Percentiles rank a stretch among this genome's conserved stretches.
These are phyloP conservation scores for Tetrahymena elliotti DNA, from an alignment of 73 alveolate genomes.

Conservation along the genomic window DNA sequence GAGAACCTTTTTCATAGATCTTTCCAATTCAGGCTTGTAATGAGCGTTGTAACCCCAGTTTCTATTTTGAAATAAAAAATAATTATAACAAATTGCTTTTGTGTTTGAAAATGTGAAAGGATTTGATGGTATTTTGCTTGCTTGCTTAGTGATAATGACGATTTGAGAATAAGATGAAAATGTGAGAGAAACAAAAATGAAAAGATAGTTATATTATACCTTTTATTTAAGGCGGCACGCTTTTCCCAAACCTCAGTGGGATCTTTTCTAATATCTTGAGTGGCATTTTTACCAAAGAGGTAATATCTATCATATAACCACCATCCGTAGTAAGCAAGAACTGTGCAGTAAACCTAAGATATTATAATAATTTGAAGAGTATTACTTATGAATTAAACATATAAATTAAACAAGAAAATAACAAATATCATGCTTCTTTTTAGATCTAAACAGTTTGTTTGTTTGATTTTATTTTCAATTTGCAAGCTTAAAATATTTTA, in stretches of 20 bases:
- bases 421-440: background rate
- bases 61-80: background rate
- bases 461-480: background rate
- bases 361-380: background rate
- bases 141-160: background rate
- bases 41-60: slow-evolving; percentile 45
- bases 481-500: background rate
- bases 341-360: slow-evolving; percentile 23
- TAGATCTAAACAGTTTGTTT: background rate
- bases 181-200: background rate
- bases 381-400: background rate
- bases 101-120: too few relatives aligned
- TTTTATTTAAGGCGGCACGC: slow-evolving; percentile 28
- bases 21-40: slow-evolving; percentile 37
- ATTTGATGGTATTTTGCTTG: background rate
- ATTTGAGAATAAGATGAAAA: background rate
- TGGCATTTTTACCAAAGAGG: slow-evolving; percentile 41
- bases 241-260: slow-evolving; percentile 2
- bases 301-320: slow-evolving; percentile 33
- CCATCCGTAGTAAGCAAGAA: slow-evolving; percentile 5
- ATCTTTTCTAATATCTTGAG: slow-evolving; percentile 17
- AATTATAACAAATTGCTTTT: background rate
- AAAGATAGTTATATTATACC: slow-evolving; percentile 7
- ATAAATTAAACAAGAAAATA: background rate
- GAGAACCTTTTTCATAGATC: slow-evolving; percentile 22